A percentile compares a stretch with the other conserved stretches of the same genome.
phyloP scores from a whole-genome alignment of 2,329 filamentous ascomycete genomes.

The Clarireedia monteithiana region DNA sequence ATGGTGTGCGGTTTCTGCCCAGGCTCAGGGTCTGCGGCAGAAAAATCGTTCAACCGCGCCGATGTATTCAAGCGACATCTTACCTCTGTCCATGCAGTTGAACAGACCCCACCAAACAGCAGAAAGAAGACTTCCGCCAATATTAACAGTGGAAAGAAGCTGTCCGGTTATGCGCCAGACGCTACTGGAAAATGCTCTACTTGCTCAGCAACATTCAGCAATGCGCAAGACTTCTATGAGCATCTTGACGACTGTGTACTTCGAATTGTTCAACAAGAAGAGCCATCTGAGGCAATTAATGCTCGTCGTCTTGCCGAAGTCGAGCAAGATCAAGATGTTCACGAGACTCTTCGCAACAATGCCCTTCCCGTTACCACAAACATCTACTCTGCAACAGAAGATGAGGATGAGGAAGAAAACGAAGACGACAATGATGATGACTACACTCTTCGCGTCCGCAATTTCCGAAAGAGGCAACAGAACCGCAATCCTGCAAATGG shows the following conservation, averaged over 20 bases:
- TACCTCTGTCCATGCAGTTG: slow-evolving; percentile 86
- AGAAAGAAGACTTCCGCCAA: slow-evolving; percentile 53
- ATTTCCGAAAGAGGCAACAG: slow-evolving; percentile 31
- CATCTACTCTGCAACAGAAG: slow-evolving; percentile 36
- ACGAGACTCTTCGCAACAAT: slow-evolving; percentile 57
- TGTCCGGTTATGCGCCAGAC: slow-evolving; percentile 64
- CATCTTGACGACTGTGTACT: slow-evolving; percentile 75
- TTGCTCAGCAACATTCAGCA: slow-evolving; percentile 75
- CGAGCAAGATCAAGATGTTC: slow-evolving; percentile 54
- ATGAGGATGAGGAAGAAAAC: slow-evolving; percentile 48
- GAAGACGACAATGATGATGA: slow-evolving; percentile 49
- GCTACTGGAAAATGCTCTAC: slow-evolving; percentile 87
- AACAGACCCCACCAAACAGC: slow-evolving; percentile 87
- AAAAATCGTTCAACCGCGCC: slow-evolving; percentile 93
- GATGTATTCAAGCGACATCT: slow-evolving; percentile 97
- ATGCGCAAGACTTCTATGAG: slow-evolving; percentile 94
- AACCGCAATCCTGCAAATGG: slow-evolving; percentile 38
- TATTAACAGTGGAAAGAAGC: slow-evolving; percentile 39
- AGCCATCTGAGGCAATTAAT: slow-evolving; percentile 62
- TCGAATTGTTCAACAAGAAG: slow-evolving; percentile 64
- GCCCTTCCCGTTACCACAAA: slow-evolving; percentile 33
- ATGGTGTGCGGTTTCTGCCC: slow-evolving; percentile 98
- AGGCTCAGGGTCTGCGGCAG: slow-evolving; percentile 74
- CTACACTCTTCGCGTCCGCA: slow-evolving; percentile 43
- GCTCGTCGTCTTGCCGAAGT: slow-evolving; percentile 58